Evolutionary conservation across 495 filamentous ascomycete genomes (phyloP).

Genomic region (Annulohypoxylon stygium): DNA sequence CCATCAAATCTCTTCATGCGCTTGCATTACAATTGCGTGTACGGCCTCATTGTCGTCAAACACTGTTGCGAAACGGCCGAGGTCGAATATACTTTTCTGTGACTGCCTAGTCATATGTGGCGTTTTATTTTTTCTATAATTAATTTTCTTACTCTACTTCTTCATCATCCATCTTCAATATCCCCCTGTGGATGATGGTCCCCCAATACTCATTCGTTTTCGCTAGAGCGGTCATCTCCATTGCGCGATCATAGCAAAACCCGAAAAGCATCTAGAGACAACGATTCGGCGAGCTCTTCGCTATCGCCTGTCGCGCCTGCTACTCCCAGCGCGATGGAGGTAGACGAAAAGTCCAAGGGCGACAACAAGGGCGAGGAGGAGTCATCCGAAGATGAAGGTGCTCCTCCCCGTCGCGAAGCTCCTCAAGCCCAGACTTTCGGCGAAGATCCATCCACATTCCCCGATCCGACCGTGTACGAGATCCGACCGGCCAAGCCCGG

Average conservation of each 20-base stretch:
- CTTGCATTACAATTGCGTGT: background rate
- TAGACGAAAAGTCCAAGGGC: conserved; percentile 64
- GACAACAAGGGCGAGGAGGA: conserved; percentile 69
- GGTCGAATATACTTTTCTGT: background rate
- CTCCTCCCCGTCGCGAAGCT: conserved; percentile 79
- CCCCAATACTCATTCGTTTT: conserved; percentile 22
- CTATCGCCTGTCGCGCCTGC: conserved; percentile 67
- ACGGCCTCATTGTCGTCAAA: background rate
- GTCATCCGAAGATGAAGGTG: conserved; percentile 77
- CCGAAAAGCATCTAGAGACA: conserved; percentile 63
- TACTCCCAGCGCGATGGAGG: conserved; percentile 62
- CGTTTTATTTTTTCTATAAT: background rate
- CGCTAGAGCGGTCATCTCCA: conserved; percentile 62
- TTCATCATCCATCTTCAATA: background rate
- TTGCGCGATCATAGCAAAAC: conserved; percentile 59
- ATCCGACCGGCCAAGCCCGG: conserved; percentile 78
- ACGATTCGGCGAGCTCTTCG: conserved; percentile 75
- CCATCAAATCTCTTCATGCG: background rate
- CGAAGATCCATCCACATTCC: conserved; percentile 89
- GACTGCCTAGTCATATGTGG: background rate
- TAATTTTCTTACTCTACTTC: conserved; percentile 8
- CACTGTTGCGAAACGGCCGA: background rate
- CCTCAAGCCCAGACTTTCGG: conserved; percentile 86
- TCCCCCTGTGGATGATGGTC: background rate
- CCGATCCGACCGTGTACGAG: conserved; percentile 94